Percentiles rank a stretch among this genome's conserved stretches.
Conservation (phyloP, 768 basidiomycete genomes). For the Leucocoprinus leucothites region DNA sequence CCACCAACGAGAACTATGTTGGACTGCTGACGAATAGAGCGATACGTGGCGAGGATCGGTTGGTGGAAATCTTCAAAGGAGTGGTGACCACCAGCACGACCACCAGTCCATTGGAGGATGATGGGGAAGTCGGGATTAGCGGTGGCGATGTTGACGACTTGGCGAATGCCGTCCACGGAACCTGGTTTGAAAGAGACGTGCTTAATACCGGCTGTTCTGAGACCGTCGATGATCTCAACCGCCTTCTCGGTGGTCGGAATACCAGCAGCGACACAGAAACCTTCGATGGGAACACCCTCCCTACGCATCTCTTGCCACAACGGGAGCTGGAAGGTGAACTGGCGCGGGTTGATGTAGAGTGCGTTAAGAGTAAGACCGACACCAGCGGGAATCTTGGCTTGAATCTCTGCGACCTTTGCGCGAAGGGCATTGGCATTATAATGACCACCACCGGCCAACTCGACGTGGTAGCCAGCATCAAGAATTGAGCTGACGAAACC, state of each 20-base stretch:
- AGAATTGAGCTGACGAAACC: slow-evolving; percentile 94
- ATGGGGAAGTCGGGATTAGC: slow-evolving; percentile 95
- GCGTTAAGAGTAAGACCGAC: slow-evolving; percentile 93
- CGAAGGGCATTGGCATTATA: slow-evolving; percentile 90
- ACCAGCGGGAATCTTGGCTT: slow-evolving; percentile 77
- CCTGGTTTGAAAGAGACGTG: slow-evolving; percentile 99
- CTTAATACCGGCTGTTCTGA: slow-evolving; percentile 83
- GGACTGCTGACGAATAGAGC: slow-evolving; percentile 79
- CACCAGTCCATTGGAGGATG: slow-evolving; percentile 99
- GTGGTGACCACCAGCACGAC: slow-evolving; percentile 97
- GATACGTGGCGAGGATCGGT: slow-evolving; percentile 88
- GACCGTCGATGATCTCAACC: slow-evolving; percentile 87
- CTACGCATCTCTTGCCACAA: slow-evolving; percentile 97
- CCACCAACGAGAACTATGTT: slow-evolving; percentile 93
- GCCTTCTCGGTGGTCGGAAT: slow-evolving; percentile 97
- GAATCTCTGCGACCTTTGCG: slow-evolving; percentile 90
- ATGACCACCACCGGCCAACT: slow-evolving; percentile 97
- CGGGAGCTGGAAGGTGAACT: slow-evolving; percentile 96
- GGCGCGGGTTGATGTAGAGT: slow-evolving; percentile 97
- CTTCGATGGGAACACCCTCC: slow-evolving; percentile 94
- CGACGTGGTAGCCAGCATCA: slow-evolving; percentile 92
- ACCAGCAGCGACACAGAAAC: slow-evolving; percentile 98
- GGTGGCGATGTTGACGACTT: slow-evolving; percentile 93
- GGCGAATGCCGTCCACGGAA: slow-evolving; percentile 95
- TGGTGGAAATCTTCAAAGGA: slow-evolving; percentile 99